Percentiles rank a stretch among this genome's conserved stretches.
Evolutionary conservation across 176 grass and related monocot species (phyloP).

Genomic region (Carex myosuroides): DNA sequence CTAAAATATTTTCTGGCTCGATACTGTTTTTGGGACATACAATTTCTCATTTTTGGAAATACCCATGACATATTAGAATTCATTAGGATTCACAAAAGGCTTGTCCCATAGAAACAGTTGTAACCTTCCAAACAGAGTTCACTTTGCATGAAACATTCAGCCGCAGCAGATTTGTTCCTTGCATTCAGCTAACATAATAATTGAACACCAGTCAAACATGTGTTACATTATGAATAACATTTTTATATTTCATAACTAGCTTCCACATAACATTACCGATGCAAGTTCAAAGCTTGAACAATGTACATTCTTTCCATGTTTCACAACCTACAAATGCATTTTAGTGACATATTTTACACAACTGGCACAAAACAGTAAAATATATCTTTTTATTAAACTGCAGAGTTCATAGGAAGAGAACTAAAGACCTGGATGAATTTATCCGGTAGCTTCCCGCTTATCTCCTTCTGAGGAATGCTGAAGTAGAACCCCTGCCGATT

Average conservation of each 20-base stretch:
- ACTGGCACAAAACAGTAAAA: constrained; percentile 7
- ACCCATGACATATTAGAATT: not conserved
- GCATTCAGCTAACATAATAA: constrained; percentile 65
- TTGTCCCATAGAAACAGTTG: not conserved
- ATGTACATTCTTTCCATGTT: constrained; percentile 86
- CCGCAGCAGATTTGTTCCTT: constrained; percentile 89
- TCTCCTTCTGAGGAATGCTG: constrained; percentile 83
- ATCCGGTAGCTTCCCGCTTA: constrained; percentile 63
- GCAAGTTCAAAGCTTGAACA: constrained; percentile 97
- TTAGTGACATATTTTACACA: not conserved
- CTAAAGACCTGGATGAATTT: constrained; percentile 80
- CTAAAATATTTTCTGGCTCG: not conserved
- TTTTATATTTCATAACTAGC: not conserved
- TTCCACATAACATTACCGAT: constrained; percentile 57
- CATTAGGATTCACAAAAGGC: not conserved
- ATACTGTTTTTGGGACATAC: not conserved
- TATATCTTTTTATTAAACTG: constrained; percentile 19
- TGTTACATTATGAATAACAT: not conserved
- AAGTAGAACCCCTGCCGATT: constrained; percentile 85
- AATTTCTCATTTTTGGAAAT: constrained; percentile 4
- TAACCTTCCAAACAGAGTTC: constrained; percentile 93
- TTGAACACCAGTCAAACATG: not conserved
- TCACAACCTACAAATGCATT: constrained; percentile 61
- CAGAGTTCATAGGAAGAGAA: constrained; percentile 18
- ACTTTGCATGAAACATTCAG: constrained; percentile 88